phyloP scores from a whole-genome alignment of 1,284 basidiomycete genomes.

The Xerocomus alliaceus region DNA sequence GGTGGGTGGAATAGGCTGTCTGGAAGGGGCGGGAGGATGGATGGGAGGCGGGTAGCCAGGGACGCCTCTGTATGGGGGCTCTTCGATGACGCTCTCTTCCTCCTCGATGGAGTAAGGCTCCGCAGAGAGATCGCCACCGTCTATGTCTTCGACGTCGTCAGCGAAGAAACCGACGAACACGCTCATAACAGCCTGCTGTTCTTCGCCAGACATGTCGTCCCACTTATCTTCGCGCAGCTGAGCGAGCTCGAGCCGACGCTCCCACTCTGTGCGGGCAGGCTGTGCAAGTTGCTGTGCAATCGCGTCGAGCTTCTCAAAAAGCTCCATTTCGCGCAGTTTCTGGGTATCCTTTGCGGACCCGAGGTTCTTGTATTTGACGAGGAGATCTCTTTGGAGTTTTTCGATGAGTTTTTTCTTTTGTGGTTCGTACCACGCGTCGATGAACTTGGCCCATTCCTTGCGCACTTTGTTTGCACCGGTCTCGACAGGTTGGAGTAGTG shows the following conservation, averaged over 20 bases:
- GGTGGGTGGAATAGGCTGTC: slow-evolving; percentile 30
- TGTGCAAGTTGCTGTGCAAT: slow-evolving; percentile 32
- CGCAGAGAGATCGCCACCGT: slow-evolving; percentile 13
- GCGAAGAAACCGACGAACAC: slow-evolving; percentile 52
- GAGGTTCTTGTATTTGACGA: slow-evolving; percentile 40
- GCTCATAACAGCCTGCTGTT: slow-evolving; percentile 45
- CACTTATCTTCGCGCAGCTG: slow-evolving; percentile 41
- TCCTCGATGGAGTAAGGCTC: slow-evolving; percentile 37
- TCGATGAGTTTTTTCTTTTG: slow-evolving; percentile 37
- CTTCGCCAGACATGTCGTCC: slow-evolving; percentile 40
- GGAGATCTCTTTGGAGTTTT: slow-evolving; percentile 39
- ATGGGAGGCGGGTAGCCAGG: background rate
- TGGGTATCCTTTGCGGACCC: slow-evolving; percentile 36
- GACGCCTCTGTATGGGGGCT: slow-evolving; percentile 38
- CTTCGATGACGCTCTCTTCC: slow-evolving; percentile 38
- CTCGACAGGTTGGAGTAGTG: slow-evolving; percentile 14
- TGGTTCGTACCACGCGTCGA: slow-evolving; percentile 40
- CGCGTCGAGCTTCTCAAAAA: slow-evolving; percentile 32
- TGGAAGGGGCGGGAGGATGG: slow-evolving; percentile 1
- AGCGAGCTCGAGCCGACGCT: slow-evolving; percentile 38
- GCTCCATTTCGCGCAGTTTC: slow-evolving; percentile 38
- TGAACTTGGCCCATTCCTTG: slow-evolving; percentile 37
- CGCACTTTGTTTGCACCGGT: slow-evolving; percentile 32
- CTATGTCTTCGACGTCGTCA: slow-evolving; percentile 40
- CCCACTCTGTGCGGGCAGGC: slow-evolving; percentile 42